Evolutionary conservation across 768 basidiomycete genomes (phyloP).

Genomic region (Tulasnella sp.): DNA sequence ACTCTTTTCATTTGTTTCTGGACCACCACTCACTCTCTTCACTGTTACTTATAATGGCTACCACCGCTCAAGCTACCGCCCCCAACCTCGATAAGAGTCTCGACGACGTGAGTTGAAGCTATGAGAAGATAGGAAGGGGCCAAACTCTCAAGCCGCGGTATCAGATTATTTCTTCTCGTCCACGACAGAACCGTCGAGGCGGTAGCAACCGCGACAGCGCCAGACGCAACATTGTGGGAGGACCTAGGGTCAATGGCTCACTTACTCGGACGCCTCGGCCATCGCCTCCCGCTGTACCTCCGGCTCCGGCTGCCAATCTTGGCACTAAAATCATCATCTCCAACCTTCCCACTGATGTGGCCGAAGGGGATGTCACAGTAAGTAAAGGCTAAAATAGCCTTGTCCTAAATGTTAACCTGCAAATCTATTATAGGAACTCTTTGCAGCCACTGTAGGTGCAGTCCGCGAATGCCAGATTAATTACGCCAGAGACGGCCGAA

Average conservation of each 20-base stretch:
- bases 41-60: background rate
- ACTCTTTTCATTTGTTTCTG: no score
- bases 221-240: slow-evolving; percentile 7
- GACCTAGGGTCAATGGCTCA: slow-evolving; percentile 2
- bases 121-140: background rate
- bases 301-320: background rate
- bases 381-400: background rate
- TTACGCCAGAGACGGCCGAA: slow-evolving; percentile 74
- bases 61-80: background rate
- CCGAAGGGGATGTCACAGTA: slow-evolving; percentile 12
- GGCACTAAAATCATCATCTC: slow-evolving; percentile 18
- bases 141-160: background rate
- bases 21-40: background rate
- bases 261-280: slow-evolving; percentile 4
- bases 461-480: slow-evolving; percentile 73
- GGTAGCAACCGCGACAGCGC: slow-evolving; percentile 6
- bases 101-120: slow-evolving; percentile 14
- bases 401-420: background rate
- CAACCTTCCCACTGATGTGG: slow-evolving; percentile 18
- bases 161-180: slow-evolving; percentile 17
- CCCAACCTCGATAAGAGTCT: slow-evolving; percentile 18
- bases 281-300: slow-evolving; percentile 10
- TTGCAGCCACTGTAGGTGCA: slow-evolving; percentile 83
- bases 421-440: slow-evolving; percentile 60
- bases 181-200: slow-evolving; percentile 10